phyloP scores from a whole-genome alignment of 2,329 filamentous ascomycete genomes.

The Cladophialophora yegresii region DNA sequence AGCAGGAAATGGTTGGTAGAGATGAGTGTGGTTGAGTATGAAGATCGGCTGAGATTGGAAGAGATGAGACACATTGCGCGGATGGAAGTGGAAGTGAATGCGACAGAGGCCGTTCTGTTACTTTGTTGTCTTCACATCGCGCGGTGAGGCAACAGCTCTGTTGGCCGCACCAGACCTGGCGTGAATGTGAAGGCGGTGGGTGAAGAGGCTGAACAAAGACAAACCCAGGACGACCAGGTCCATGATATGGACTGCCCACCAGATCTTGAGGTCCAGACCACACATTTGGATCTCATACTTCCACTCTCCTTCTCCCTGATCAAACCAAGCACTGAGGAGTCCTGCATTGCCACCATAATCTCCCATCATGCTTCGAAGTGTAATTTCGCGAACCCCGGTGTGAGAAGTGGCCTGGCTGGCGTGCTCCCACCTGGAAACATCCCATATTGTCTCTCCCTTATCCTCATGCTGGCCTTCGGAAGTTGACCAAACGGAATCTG shows the following conservation, averaged over 20 bases:
- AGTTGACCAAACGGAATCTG: constrained; percentile 21
- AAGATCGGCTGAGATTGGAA: background rate
- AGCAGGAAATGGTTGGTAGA: background rate
- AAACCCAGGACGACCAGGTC: constrained; percentile 57
- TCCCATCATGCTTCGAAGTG: constrained; percentile 98
- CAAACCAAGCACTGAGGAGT: constrained; percentile 86
- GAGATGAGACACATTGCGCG: background rate
- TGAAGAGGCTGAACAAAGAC: constrained; percentile 15
- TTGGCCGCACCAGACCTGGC: background rate
- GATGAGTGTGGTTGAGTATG: background rate
- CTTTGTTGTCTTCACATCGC: background rate
- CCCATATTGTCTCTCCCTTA: constrained; percentile 35
- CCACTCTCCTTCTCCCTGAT: constrained; percentile 72
- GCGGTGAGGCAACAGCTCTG: background rate
- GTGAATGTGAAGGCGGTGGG: background rate
- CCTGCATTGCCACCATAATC: constrained; percentile 91
- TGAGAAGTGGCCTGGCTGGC: constrained; percentile 20
- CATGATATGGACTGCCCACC: constrained; percentile 85
- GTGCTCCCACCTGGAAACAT: constrained; percentile 17
- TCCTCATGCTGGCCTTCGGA: constrained; percentile 37
- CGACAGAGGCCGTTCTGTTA: background rate
- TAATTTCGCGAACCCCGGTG: constrained; percentile 80
- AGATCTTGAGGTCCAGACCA: constrained; percentile 78
- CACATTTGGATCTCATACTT: constrained; percentile 78
- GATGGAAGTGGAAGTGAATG: background rate